A percentile compares a stretch with the other conserved stretches of the same genome.
Evolutionary conservation across 1,284 basidiomycete genomes (phyloP).

Genomic region (Laetiporus sulphureus): DNA sequence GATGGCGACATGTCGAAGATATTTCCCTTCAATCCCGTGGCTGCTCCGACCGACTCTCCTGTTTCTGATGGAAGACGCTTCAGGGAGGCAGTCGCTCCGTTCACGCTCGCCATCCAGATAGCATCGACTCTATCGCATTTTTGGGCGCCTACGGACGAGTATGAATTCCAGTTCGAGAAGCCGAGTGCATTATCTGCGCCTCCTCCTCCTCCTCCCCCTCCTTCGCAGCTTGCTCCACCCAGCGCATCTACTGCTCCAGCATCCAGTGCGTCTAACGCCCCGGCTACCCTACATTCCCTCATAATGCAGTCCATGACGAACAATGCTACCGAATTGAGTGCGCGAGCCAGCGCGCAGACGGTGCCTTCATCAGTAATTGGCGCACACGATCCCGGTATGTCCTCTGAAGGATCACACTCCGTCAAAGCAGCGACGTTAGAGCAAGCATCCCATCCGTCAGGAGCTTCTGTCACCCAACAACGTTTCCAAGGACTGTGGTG

Average conservation of each 20-base stretch:
- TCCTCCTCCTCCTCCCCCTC: constrained; percentile 17
- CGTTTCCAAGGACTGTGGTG: constrained; percentile 82
- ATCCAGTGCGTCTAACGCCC: background rate
- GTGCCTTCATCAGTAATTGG: too few relatives aligned
- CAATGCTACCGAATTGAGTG: constrained; percentile 11
- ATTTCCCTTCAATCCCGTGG: constrained; percentile 43
- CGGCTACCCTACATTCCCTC: constrained; percentile 14
- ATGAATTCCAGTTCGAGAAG: constrained; percentile 47
- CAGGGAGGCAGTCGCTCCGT: constrained; percentile 48
- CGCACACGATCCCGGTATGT: constrained; percentile 1
- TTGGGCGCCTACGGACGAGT: constrained; percentile 70
- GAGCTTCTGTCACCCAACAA: constrained; percentile 34
- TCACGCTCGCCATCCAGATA: constrained; percentile 61
- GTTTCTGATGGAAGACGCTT: constrained; percentile 18
- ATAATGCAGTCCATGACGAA: constrained; percentile 17
- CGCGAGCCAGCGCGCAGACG: constrained; percentile 2
- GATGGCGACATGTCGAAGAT: constrained; percentile 35
- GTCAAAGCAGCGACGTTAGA: constrained; percentile 13
- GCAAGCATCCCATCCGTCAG: constrained; percentile 5
- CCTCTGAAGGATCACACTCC: constrained; percentile 5
- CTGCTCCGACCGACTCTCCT: constrained; percentile 5
- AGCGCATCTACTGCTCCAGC: too few relatives aligned
- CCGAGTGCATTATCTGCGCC: constrained; percentile 15
- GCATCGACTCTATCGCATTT: constrained; percentile 48
- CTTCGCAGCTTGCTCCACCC: too few relatives aligned